These are phyloP conservation scores for Bimuria novae-zelandiae DNA, from an alignment of 2,329 filamentous ascomycete species.

Conservation along the genomic window DNA sequence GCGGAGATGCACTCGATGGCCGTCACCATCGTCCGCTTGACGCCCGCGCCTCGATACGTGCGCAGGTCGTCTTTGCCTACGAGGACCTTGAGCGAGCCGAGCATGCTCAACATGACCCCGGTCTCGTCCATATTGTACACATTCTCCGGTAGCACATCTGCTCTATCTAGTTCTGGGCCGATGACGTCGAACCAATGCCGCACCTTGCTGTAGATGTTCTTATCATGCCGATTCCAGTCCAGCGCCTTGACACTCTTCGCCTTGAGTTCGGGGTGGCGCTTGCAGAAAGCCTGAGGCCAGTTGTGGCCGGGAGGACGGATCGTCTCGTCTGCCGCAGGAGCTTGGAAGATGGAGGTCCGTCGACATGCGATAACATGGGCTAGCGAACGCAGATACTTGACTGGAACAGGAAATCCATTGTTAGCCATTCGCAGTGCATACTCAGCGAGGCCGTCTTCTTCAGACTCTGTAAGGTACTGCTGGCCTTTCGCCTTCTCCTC, in stretches of 20 bases:
- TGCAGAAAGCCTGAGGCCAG: constrained; percentile 11
- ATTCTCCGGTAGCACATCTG: constrained; percentile 2
- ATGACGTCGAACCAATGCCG: constrained; percentile 13
- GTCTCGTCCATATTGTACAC: constrained; percentile 24
- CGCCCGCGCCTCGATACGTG: constrained; percentile 17
- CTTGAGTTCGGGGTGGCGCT: constrained; percentile 9
- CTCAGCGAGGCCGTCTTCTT: background rate
- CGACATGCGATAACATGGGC: constrained; percentile 19
- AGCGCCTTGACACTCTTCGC: constrained; percentile 10
- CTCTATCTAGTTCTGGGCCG: constrained; percentile 3
- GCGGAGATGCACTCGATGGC: constrained; percentile 16
- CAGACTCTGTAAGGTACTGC: background rate
- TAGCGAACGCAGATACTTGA: constrained; percentile 24
- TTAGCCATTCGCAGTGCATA: constrained; percentile 6
- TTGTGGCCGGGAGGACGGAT: constrained; percentile 2
- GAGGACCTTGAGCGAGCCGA: constrained; percentile 9
- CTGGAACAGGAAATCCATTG: constrained; percentile 18
- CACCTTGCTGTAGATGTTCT: constrained; percentile 19
- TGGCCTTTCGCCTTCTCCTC: constrained; percentile 8
- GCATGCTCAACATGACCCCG: constrained; percentile 14
- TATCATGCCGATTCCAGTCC: constrained; percentile 16
- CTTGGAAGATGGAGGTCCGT: no score
- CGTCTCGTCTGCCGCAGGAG: constrained; percentile 1
- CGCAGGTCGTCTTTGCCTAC: constrained; percentile 17
- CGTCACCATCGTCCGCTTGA: constrained; percentile 19